A percentile compares a stretch with the other conserved stretches of the same genome.
These are phyloP conservation scores for Dioscorea cayenensis DNA, from an alignment of 116 monocot species.

Conservation along the genomic window DNA sequence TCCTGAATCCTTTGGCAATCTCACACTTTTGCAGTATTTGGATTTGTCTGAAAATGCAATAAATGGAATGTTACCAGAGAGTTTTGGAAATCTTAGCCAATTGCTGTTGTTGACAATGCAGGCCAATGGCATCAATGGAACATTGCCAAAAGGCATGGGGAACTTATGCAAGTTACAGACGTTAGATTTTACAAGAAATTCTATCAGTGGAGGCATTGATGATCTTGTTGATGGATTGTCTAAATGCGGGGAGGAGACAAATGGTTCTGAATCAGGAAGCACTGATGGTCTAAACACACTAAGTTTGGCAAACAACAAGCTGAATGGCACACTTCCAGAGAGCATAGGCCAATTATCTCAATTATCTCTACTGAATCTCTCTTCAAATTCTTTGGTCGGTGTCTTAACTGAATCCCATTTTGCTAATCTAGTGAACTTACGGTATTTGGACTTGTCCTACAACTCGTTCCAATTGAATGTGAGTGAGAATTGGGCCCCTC, in stretches of 20 bases:
- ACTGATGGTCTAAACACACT: too few relatives aligned
- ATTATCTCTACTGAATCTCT: background rate
- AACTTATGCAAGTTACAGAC: too few relatives aligned
- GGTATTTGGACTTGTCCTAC: background rate
- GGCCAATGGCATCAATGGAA: too few relatives aligned
- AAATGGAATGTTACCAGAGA: background rate
- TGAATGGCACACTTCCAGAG: background rate
- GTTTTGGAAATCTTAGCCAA: background rate
- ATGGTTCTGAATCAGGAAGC: too few relatives aligned
- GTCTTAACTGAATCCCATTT: background rate
- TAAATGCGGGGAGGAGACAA: background rate
- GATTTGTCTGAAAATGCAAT: background rate
- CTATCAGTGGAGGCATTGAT: too few relatives aligned
- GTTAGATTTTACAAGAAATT: too few relatives aligned
- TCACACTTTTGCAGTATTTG: too few relatives aligned
- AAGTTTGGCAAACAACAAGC: background rate
- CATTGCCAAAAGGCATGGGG: too few relatives aligned
- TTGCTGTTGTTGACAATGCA: too few relatives aligned
- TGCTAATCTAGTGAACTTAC: background rate
- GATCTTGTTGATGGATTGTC: background rate
- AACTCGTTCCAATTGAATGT: background rate
- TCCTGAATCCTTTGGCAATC: too few relatives aligned
- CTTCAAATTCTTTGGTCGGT: background rate
- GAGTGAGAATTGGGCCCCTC: background rate
- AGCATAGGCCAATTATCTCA: background rate